Base-by-base conservation (phyloP, 495 filamentous ascomycete species). In the Xylaria palmicola region DNA sequence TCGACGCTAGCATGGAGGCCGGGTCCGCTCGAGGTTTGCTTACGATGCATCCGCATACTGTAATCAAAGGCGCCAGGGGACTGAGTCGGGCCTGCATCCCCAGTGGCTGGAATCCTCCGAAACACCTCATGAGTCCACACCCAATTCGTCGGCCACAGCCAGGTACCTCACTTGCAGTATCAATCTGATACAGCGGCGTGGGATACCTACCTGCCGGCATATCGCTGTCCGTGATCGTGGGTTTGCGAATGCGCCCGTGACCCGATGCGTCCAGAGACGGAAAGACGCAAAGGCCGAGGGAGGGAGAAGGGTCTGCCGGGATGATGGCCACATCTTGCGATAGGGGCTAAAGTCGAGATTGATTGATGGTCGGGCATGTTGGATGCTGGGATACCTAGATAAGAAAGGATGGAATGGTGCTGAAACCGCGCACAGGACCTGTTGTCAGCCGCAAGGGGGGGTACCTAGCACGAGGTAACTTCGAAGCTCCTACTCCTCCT, bases 51-150 rank as follows among this genome's bases (percentile, higher is more conserved):
- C 36, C 59, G 24, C n/a, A 19, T 55, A 40, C 40, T 47, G 59
- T 55, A 62, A 62, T 62, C 59, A 62, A 54, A 41, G 50, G 59
- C 8, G 39, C 32, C 36, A 49, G 20, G 41, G 57, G 32, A 22
- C 59, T 62, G 59, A 62, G 59, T 54, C 59, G 50, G 49, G 20
- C 34, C 59, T 40, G 40, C 59, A 26, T 47, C 3, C 19, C 22
- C 40, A 61, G 29, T 55, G 59, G 59, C 59, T 62, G 59, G 59
- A 62, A 56, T 54, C 50, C 59, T 56, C 59, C 59, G 59, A 56
- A 48, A 48, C 30, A 59, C 56, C 30, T 59, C 40, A 49, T 39
- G 43, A 56, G 37, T 26, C 53, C 37, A 17, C 53, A 30, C 27
- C 39, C 53, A 43, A 44, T 44, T 44, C 37, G 53, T n/a, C 43